A percentile compares a stretch with the other conserved stretches of the same genome.
phyloP scores from a whole-genome alignment of 2,329 filamentous ascomycete genomes.

The Sclerotinia minor region DNA sequence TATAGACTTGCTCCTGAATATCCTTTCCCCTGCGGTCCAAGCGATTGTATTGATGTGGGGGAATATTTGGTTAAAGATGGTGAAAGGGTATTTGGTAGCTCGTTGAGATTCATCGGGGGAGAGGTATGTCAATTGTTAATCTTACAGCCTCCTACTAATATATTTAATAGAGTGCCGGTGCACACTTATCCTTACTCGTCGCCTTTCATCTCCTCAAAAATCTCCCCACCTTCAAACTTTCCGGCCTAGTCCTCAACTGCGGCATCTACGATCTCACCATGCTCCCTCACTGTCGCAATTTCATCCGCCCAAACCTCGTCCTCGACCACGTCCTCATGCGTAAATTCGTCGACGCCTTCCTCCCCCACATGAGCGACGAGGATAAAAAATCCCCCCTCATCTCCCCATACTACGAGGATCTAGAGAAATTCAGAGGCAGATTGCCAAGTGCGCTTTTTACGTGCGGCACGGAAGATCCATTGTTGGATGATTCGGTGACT shows the following conservation, averaged over 20 bases:
- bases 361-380: conserved; percentile 46
- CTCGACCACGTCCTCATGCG: conserved; percentile 50
- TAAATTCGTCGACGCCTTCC: conserved; percentile 48
- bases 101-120: conserved; percentile 49
- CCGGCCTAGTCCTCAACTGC: conserved; percentile 54
- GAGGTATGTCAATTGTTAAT: conserved; percentile 41
- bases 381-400: conserved; percentile 49
- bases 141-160: conserved; percentile 7
- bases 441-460: conserved; percentile 56
- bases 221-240: conserved; percentile 46
- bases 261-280: conserved; percentile 52
- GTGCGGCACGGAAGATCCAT: conserved; percentile 54
- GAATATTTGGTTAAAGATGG: conserved; percentile 54
- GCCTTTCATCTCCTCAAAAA: conserved; percentile 49
- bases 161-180: conserved; percentile 50
- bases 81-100: conserved; percentile 45
- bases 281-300: conserved; percentile 44
- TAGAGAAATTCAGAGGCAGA: conserved; percentile 40
- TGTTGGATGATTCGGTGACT: conserved; percentile 54
- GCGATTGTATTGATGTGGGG: conserved; percentile 59
- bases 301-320: conserved; percentile 38
- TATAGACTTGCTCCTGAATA: conserved; percentile 62
- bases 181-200: conserved; percentile 50
- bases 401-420: conserved; percentile 52
- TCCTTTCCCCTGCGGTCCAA: conserved; percentile 53